A percentile compares a stretch with the other conserved stretches of the same genome.
These are phyloP conservation scores for Carpinus viminea DNA, from an alignment of 306 rosid species.

Conservation along the genomic window DNA sequence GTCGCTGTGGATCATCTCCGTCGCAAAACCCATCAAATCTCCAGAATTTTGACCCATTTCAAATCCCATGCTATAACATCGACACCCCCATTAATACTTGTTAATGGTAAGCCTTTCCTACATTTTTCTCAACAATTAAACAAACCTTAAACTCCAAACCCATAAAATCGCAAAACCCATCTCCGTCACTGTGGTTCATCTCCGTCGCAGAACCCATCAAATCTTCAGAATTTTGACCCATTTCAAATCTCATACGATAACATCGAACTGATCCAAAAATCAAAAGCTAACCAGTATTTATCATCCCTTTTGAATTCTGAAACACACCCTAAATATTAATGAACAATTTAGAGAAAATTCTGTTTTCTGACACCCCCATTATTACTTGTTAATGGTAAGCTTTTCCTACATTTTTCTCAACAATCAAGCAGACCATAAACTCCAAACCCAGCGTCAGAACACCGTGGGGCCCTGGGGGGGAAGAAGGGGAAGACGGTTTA, in stretches of 20 bases:
- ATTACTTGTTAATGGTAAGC: not conserved
- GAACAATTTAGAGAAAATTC: not conserved
- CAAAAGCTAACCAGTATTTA: not conserved
- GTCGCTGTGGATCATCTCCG: too few relatives aligned
- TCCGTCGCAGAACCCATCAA: too few relatives aligned
- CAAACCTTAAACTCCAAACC: too few relatives aligned
- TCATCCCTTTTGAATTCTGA: not conserved
- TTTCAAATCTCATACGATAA: not conserved
- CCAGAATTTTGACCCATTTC: not conserved
- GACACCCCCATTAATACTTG: too few relatives aligned
- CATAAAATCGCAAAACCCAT: too few relatives aligned
- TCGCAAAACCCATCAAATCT: too few relatives aligned
- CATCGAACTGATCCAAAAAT: constrained; percentile 2
- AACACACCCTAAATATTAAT: not conserved
- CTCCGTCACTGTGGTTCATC: too few relatives aligned
- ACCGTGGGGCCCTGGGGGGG: not conserved
- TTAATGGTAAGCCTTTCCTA: too few relatives aligned
- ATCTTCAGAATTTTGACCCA: not conserved
- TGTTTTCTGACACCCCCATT: not conserved
- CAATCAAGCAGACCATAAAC: constrained; percentile 9
- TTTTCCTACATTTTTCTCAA: constrained; percentile 4
- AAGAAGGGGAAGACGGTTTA: too few relatives aligned
- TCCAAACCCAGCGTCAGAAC: constrained; percentile 2
- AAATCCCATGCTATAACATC: not conserved
- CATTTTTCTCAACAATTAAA: too few relatives aligned